Evolutionary conservation across 805 yeast species (phyloP).

Genomic region (Kregervanrija delftensis): DNA sequence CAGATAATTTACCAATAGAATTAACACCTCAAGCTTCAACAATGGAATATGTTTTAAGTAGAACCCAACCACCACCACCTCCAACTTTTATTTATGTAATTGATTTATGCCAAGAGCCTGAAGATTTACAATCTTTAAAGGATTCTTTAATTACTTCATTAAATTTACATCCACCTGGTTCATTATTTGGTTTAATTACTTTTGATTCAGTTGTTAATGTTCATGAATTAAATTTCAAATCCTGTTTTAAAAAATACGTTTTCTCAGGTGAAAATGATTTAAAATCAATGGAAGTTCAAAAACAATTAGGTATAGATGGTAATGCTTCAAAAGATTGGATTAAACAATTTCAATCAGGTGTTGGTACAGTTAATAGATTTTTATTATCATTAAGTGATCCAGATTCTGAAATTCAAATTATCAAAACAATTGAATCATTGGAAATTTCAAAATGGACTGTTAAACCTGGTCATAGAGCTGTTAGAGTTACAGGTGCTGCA

Average conservation of each 20-base stretch:
- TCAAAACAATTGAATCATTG: constrained; percentile 70
- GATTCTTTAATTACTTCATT: constrained; percentile 72
- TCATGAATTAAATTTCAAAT: constrained; percentile 63
- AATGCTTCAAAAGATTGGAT: constrained; percentile 31
- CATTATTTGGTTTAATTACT: constrained; percentile 81
- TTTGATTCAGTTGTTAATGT: constrained; percentile 87
- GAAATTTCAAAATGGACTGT: constrained; percentile 67
- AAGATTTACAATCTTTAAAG: constrained; percentile 75
- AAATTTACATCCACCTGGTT: constrained; percentile 80
- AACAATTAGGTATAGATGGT: constrained; percentile 30
- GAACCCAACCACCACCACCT: constrained; percentile 57
- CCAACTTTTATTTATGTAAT: constrained; percentile 83
- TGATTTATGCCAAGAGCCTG: constrained; percentile 86
- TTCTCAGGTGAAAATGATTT: constrained; percentile 90
- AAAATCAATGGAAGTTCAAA: constrained; percentile 30
- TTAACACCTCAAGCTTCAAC: constrained; percentile 63
- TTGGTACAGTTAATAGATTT: constrained; percentile 31
- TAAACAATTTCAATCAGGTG: constrained; percentile 32
- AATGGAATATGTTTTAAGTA: constrained; percentile 75
- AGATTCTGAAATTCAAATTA: constrained; percentile 73
- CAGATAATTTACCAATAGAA: constrained; percentile 77
- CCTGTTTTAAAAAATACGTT: constrained; percentile 67
- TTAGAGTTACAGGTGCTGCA: constrained; percentile 92
- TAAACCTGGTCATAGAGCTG: constrained; percentile 74
- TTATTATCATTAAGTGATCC: constrained; percentile 29